phyloP scores from a whole-genome alignment of 225 moss, liverwort and hornwort species.

The Sphagnum tenellum region DNA sequence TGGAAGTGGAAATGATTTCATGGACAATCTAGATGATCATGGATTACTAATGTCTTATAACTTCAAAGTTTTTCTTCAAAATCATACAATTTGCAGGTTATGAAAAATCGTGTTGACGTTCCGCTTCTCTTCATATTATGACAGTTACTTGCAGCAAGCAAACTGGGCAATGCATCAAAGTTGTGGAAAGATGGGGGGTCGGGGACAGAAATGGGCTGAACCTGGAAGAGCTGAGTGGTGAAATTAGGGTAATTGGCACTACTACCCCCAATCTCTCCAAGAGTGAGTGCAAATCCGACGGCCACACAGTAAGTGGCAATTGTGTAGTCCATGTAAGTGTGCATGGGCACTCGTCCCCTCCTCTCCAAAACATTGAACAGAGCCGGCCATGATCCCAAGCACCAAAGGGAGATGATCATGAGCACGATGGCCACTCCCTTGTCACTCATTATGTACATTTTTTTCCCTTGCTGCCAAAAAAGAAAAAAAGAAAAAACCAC shows the following conservation, averaged over 20 bases:
- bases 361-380: slow-evolving; percentile 68
- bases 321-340: slow-evolving; percentile 73
- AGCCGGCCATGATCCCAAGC: slow-evolving; percentile 81
- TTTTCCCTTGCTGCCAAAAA: too few species aligned
- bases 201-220: slow-evolving; percentile 1
- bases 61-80: too few species aligned
- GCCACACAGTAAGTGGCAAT: slow-evolving; percentile 44
- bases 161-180: too few species aligned
- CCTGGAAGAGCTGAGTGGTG: slow-evolving; percentile 44
- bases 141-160: too few species aligned
- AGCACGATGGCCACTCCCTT: slow-evolving; percentile 57
- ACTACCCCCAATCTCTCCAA: slow-evolving; percentile 51
- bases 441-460: slow-evolving; percentile 49
- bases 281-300: slow-evolving; percentile 44
- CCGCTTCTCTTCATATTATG: too few species aligned
- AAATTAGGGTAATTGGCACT: slow-evolving; percentile 45
- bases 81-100: too few species aligned
- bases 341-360: slow-evolving; percentile 62
- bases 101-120: too few species aligned
- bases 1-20: too few species aligned
- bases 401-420: slow-evolving; percentile 70
- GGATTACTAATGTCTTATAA: too few species aligned
- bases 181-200: too few species aligned
- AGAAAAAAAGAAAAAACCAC: too few species aligned
- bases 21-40: background rate